Evolutionary conservation across 331 rosid genomes (phyloP), one percentile per base, ranked within the genome.

Genomic region (Telfairia occidentalis): DNA sequence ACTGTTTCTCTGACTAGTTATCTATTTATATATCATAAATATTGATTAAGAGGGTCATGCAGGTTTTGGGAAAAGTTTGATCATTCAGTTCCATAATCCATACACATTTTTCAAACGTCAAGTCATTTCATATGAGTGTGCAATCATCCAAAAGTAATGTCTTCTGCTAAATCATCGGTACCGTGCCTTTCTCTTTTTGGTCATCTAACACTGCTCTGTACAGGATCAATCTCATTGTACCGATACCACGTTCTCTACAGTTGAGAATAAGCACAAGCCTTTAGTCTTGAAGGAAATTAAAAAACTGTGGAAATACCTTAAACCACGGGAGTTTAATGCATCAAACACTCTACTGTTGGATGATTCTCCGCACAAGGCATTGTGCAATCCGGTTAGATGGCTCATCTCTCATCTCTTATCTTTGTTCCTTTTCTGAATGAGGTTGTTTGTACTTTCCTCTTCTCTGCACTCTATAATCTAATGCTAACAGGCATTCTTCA

Each of bases 301-400:
- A 64, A 90, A 90, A 78, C 65, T 95, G 80, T 95, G 98, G 98
- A 91, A 88, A 72, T 83, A 88, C 76, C 63, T 19, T 18, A 88
- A 83, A 87, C 87, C 85, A 76, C 97, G 96, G 74, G 92, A 84
- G 76, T 91, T 82, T 77, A 81, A 85, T 38, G 96, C 87, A 85
- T 82, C 96, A 21, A 94, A 91, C 87, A 95, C 97, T 29, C 49
- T 95, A 73, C 81, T 95, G 82, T 60, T 95, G 84, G 98, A 95
- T 81, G 98, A 95, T 82, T 90, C 98, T 53, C 98, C 98, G 2
- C 88, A 90, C 73, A 91, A 95, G 84, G 96, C 96, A 65, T 82
- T 95, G 42, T 16, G 81, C 81, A 95, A 95, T 84, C 99, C 99
- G 78, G 99, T 95, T 81, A 82, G 92, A 75, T 73, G 16, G 55